A percentile compares a stretch with the other conserved stretches of the same genome.
phyloP scores from a whole-genome alignment of 2,329 filamentous ascomycete genomes.

The Xylariaceae sp. region DNA sequence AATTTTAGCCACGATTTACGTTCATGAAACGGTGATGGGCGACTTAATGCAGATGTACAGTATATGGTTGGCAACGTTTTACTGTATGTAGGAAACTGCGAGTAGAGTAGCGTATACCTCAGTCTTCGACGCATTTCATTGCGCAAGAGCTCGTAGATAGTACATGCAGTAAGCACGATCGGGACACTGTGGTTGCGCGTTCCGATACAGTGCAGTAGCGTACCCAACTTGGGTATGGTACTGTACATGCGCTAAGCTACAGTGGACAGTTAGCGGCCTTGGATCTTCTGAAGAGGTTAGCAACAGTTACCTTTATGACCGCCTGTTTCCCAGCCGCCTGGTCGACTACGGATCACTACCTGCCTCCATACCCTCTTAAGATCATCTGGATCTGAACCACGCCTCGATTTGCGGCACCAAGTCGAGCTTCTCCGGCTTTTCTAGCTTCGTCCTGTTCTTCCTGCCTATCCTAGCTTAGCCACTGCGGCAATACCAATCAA shows the following conservation, averaged over 20 bases:
- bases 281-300: too few species aligned
- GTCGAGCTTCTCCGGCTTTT: background rate
- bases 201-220: conserved; percentile 1
- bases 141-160: background rate
- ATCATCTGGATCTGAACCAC: background rate
- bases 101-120: too few species aligned
- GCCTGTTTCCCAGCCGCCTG: background rate
- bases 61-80: too few species aligned
- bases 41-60: too few species aligned
- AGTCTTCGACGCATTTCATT: too few species aligned
- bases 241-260: background rate
- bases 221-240: background rate
- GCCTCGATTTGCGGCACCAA: background rate
- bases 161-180: background rate
- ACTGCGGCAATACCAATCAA: background rate
- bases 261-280: background rate
- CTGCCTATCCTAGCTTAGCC: background rate
- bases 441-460: background rate
- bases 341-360: background rate
- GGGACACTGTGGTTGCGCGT: background rate
- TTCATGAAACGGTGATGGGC: too few species aligned
- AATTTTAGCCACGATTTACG: too few species aligned
- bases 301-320: background rate
- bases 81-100: too few species aligned
- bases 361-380: background rate